Evolutionary conservation across 352 stramenopile species (phyloP).

Genomic region (Globisporangium lucens): DNA sequence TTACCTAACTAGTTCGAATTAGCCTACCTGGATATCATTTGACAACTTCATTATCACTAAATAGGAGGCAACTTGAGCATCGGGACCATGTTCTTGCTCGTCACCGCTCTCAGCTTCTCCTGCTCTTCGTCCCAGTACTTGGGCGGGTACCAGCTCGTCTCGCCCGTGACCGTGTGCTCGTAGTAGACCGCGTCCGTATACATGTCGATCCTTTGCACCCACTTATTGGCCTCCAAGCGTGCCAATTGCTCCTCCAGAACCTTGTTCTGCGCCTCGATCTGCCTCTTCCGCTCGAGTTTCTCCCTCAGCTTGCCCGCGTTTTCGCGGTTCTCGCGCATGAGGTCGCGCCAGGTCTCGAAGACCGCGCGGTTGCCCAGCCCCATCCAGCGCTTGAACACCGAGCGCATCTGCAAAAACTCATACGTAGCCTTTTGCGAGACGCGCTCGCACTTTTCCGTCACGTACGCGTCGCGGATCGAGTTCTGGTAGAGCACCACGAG

Average conservation of each 20-base stretch:
- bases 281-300: slow-evolving; percentile 35
- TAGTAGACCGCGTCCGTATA: slow-evolving; percentile 72
- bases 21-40: too few species aligned
- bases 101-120: slow-evolving; percentile 4
- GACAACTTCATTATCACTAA: not conserved
- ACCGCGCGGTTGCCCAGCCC: slow-evolving; percentile 45
- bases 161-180: slow-evolving; percentile 45
- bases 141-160: slow-evolving; percentile 48
- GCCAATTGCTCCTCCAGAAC: slow-evolving; percentile 47
- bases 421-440: slow-evolving; percentile 43
- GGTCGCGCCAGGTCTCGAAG: slow-evolving; percentile 62
- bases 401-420: slow-evolving; percentile 63
- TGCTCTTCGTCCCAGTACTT: slow-evolving; percentile 57
- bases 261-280: slow-evolving; percentile 48
- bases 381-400: slow-evolving; percentile 51
- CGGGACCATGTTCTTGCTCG: slow-evolving; percentile 14
- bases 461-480: slow-evolving; percentile 44
- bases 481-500: slow-evolving; percentile 42
- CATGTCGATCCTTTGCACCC: slow-evolving; percentile 50
- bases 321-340: slow-evolving; percentile 31
- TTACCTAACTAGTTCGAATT: too few species aligned
- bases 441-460: slow-evolving; percentile 43
- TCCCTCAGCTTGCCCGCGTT: slow-evolving; percentile 28
- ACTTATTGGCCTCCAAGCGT: slow-evolving; percentile 43
- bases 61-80: slow-evolving; percentile 24